Evolutionary conservation across 768 basidiomycete genomes (phyloP), one percentile per base, ranked within the genome.

Genomic region (Amyloporia xantha): DNA sequence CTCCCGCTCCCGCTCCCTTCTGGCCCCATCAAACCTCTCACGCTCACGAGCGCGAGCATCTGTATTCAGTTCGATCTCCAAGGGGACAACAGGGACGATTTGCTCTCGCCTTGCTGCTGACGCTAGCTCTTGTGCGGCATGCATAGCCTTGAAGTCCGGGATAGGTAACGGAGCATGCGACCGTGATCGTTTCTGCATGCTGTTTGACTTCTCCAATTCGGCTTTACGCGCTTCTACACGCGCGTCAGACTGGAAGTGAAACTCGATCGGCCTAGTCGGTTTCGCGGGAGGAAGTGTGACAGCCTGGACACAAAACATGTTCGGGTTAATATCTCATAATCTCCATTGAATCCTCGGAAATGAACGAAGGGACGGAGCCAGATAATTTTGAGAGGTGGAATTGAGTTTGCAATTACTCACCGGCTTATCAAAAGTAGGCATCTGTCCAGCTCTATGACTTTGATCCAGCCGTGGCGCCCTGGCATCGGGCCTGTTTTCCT

Each of bases 11-110:
- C 78, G 79, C 59, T 72, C 77, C 52, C 71, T 70, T 24, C 84
- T 59, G 62, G 64, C 69, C 53, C 71, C 74, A 41, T 88, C 82
- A 62, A 82, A 88, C 68, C 71, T 71, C 59, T 74, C 78, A 43
- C 84, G 74, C 59, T 86, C 82, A 55, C 69, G 72, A 51, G 77
- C 74, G 28, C 86, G 75, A 13, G 61, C 63, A 28, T 79, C 78
- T 5, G 83, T 86, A 48, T 62, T 68, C 51, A 85, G 69, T 47
- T 65, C 58, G 35, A 78, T 68, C 9, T 75, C 66, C 10, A 65
- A 58, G 10, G 80, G 80, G 3, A 79, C 59, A 2, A 71, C 70
- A 21, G 77, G 78, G 42, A 67, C 68, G 17, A 75, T 57, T 25
- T 74, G 72, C 53, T 72, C 74, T 54, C 73, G 76, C 27, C 73